phyloP scores from a whole-genome alignment of 352 stramenopile species.

The Pythium volutum region DNA sequence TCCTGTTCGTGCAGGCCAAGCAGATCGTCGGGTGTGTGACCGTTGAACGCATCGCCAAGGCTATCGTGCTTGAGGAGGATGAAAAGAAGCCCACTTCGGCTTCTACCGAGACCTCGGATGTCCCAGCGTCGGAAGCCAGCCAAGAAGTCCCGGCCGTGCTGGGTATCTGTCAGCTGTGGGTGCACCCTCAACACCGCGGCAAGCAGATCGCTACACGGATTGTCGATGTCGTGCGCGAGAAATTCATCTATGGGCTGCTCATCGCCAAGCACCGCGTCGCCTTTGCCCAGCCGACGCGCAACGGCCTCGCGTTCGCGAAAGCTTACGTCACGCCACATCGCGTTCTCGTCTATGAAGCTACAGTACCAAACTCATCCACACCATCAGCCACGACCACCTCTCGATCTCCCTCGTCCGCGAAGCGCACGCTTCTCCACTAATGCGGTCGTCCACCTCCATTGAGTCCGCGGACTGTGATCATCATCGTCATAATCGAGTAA shows the following conservation, averaged over 20 bases:
- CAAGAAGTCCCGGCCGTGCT: conserved; percentile 32
- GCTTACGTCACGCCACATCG: conserved; percentile 44
- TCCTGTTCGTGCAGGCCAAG: conserved; percentile 56
- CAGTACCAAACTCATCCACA: neutral
- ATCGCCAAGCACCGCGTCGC: conserved; percentile 49
- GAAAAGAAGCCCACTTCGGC: too few relatives aligned
- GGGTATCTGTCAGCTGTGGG: conserved; percentile 73
- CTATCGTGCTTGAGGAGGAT: conserved; percentile 32
- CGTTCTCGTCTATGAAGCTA: conserved; percentile 52
- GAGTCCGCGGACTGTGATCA: neutral
- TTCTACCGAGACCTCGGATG: neutral
- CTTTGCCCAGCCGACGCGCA: conserved; percentile 71
- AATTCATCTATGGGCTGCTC: conserved; percentile 68
- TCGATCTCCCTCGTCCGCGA: neutral
- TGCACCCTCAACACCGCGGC: conserved; percentile 47
- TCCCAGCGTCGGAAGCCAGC: neutral
- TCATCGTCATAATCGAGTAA: neutral
- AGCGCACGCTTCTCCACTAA: conserved; percentile 2
- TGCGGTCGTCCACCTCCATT: neutral
- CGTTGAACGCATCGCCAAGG: conserved; percentile 47
- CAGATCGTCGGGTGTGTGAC: conserved; percentile 65
- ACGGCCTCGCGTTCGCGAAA: conserved; percentile 57
- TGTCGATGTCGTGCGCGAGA: conserved; percentile 57
- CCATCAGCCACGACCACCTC: neutral
- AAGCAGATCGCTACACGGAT: conserved; percentile 57